Evolutionary conservation across 2,329 filamentous ascomycete genomes (phyloP).

Genomic region (Leptosphaerulina australis): DNA sequence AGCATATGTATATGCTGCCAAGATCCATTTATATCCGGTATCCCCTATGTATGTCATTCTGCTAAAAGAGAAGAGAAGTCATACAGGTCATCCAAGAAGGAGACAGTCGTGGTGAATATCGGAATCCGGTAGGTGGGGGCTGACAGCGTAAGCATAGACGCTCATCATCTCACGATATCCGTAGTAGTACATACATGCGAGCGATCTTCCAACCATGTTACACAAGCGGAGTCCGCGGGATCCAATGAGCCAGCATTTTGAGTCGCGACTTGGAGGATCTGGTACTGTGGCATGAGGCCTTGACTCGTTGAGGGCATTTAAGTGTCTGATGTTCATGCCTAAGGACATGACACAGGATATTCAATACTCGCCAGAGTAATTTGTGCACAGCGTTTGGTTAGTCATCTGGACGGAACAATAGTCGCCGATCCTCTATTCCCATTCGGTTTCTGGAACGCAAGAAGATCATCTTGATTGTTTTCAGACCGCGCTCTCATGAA

Average conservation of each 20-base stretch:
- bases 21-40: too few species aligned
- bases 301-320: slow-evolving; percentile 8
- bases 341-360: slow-evolving; percentile 4
- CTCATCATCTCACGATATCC: not conserved
- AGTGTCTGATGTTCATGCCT: slow-evolving; percentile 2
- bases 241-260: not conserved
- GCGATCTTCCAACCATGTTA: not conserved
- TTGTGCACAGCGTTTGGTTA: too few species aligned
- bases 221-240: not conserved
- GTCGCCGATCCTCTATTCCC: too few species aligned
- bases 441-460: too few species aligned
- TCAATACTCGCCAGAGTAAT: too few species aligned
- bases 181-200: not conserved
- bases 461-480: too few species aligned
- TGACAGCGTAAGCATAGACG: slow-evolving; percentile 5
- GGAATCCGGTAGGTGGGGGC: slow-evolving; percentile 17
- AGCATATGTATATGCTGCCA: slow-evolving; percentile 8
- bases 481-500: too few species aligned
- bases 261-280: not conserved
- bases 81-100: not conserved
- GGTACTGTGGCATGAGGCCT: not conserved
- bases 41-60: too few species aligned
- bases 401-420: too few species aligned
- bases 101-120: not conserved
- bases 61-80: too few species aligned